Conservation (phyloP, 495 filamentous ascomycete genomes). For the Lepraria neglecta region DNA sequence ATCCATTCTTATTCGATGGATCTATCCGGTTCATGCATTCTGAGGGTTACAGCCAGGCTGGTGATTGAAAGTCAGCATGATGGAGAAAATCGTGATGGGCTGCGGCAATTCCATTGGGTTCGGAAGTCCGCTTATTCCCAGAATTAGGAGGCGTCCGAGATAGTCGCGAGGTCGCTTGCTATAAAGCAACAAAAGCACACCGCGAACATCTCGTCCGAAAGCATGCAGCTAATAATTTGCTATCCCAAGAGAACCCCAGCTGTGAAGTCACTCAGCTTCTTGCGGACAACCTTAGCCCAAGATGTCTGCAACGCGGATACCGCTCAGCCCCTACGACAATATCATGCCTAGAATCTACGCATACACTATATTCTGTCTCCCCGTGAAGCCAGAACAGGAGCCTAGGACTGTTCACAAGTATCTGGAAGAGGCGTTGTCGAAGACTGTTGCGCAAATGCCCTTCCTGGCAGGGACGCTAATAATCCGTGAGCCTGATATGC, state of each 20-base stretch:
- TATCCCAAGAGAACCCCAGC: background rate
- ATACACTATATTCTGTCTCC: background rate
- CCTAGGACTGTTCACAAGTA: slow-evolving; percentile 2
- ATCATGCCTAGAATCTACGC: background rate
- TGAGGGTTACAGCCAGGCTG: background rate
- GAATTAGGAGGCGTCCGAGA: background rate
- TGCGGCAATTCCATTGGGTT: background rate
- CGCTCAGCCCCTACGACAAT: slow-evolving; percentile 1
- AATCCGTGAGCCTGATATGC: background rate
- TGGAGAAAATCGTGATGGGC: background rate
- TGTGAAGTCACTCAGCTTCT: background rate
- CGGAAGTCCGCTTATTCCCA: background rate
- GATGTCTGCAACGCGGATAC: slow-evolving; percentile 2
- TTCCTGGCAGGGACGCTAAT: background rate
- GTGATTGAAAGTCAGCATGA: background rate
- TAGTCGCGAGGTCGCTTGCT: background rate
- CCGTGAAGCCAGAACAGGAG: background rate
- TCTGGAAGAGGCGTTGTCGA: background rate
- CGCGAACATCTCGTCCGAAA: background rate
- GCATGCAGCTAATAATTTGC: background rate
- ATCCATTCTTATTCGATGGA: background rate
- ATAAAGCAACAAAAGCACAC: background rate
- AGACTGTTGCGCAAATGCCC: slow-evolving; percentile 2
- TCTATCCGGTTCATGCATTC: background rate
- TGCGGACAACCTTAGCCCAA: background rate